These are phyloP conservation scores for Tuber borchii DNA, from an alignment of 495 filamentous ascomycete species.

Conservation along the genomic window DNA sequence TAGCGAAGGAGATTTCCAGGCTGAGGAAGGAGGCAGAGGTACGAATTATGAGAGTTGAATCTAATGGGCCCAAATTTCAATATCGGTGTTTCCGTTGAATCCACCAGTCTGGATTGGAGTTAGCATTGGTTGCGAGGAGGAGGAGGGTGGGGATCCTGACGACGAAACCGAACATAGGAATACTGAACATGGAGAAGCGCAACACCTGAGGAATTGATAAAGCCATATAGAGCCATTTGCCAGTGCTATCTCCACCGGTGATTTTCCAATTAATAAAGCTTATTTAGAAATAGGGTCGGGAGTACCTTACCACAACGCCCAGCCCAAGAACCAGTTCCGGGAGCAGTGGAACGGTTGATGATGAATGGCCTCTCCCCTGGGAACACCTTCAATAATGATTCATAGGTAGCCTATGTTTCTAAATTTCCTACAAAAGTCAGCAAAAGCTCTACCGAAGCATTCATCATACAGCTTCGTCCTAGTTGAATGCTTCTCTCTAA, in stretches of 20 bases:
- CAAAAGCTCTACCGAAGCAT: conserved; percentile 57
- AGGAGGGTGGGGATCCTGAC: neutral
- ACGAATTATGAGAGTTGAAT: conserved; percentile 83
- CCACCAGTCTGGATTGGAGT: conserved; percentile 54
- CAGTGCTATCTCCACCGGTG: conserved; percentile 61
- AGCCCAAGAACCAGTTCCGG: conserved; percentile 70
- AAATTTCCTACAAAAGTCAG: neutral
- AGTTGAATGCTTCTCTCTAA: conserved; percentile 78
- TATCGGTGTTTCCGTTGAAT: conserved; percentile 63
- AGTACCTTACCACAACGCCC: conserved; percentile 64
- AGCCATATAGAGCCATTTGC: conserved; percentile 62
- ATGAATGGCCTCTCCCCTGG: conserved; percentile 72
- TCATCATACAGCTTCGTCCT: conserved; percentile 98
- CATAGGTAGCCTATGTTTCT: conserved; percentile 61
- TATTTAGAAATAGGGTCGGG: neutral
- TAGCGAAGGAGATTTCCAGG: neutral
- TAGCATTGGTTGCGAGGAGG: neutral
- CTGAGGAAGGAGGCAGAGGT: conserved; percentile 35
- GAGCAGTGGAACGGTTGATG: conserved; percentile 76
- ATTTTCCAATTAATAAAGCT: neutral
- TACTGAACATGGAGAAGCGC: conserved; percentile 71
- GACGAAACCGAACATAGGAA: conserved; percentile 82
- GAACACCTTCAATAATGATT: conserved; percentile 59
- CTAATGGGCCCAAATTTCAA: conserved; percentile 77
- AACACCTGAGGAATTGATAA: conserved; percentile 77